Conservation (phyloP, 202 grass and related monocot species). For the Carex sylvatica region DNA sequence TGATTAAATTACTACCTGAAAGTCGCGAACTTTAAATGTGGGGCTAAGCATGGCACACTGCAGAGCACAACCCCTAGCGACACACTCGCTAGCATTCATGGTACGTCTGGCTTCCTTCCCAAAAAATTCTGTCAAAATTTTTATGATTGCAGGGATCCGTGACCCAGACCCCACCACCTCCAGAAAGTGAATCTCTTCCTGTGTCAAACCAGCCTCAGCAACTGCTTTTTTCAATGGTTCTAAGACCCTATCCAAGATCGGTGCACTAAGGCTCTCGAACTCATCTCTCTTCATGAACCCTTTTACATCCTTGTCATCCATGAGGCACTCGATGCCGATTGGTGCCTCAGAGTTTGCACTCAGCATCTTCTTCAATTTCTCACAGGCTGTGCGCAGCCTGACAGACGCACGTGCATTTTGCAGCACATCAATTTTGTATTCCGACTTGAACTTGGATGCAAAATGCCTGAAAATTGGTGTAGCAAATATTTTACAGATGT, state of each 20-base stretch:
- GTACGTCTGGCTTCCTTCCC: slow-evolving; percentile 70
- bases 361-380: slow-evolving; percentile 82
- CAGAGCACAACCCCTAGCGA: slow-evolving; percentile 70
- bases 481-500: slow-evolving; percentile 4
- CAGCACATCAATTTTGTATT: slow-evolving; percentile 78
- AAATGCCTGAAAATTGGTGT: slow-evolving; percentile 43
- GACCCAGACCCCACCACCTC: slow-evolving; percentile 82
- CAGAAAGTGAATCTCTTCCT: slow-evolving; percentile 57
- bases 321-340: slow-evolving; percentile 78
- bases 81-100: slow-evolving; percentile 93
- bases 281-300: slow-evolving; percentile 80
- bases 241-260: slow-evolving; percentile 60
- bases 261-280: slow-evolving; percentile 61
- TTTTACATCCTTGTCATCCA: slow-evolving; percentile 90
- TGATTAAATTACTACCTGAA: slow-evolving; percentile 53
- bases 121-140: slow-evolving; percentile 74
- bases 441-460: slow-evolving; percentile 60
- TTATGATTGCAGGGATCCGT: slow-evolving; percentile 74
- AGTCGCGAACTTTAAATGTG: slow-evolving; percentile 87
- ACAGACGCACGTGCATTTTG: slow-evolving; percentile 61
- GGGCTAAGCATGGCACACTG: slow-evolving; percentile 91
- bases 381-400: slow-evolving; percentile 57
- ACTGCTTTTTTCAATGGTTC: slow-evolving; percentile 63
- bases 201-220: slow-evolving; percentile 45
- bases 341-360: slow-evolving; percentile 80